Evolutionary conservation across 2,329 filamentous ascomycete genomes (phyloP).

Genomic region (Exophiala viscosa): DNA sequence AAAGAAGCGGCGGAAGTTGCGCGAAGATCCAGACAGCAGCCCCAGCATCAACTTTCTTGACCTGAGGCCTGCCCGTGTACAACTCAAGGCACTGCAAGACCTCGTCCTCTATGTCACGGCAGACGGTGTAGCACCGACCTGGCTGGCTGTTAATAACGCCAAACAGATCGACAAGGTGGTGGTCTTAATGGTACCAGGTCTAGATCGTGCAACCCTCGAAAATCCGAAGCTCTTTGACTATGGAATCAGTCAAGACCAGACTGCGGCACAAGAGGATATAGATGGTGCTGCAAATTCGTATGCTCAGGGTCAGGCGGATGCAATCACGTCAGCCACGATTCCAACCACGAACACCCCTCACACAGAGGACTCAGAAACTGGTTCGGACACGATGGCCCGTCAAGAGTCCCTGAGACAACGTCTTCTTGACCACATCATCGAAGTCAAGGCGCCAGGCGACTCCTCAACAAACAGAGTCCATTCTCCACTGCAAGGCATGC

Average conservation of each 20-base stretch:
- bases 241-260: neutral
- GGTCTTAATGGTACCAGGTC: conserved; percentile 82
- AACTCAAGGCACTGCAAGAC: conserved; percentile 56
- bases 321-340: neutral
- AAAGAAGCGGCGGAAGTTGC: conserved; percentile 19
- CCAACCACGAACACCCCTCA: neutral
- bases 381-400: too few relatives aligned
- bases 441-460: conserved; percentile 81
- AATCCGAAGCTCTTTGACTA: conserved; percentile 8
- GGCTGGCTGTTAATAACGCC: conserved; percentile 58
- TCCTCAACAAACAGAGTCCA: conserved; percentile 75
- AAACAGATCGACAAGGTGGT: conserved; percentile 68
- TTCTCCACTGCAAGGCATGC: conserved; percentile 80
- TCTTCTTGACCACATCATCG: conserved; percentile 87
- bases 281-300: neutral
- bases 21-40: neutral
- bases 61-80: conserved; percentile 36
- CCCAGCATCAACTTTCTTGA: conserved; percentile 19
- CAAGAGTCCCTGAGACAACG: conserved; percentile 33
- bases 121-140: conserved; percentile 60
- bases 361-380: neutral
- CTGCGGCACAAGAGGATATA: neutral
- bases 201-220: conserved; percentile 77
- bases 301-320: neutral
- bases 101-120: conserved; percentile 59